Base-by-base conservation (phyloP, 106 monocot genomes). In the Acanthochlamys bracteata region DNA sequence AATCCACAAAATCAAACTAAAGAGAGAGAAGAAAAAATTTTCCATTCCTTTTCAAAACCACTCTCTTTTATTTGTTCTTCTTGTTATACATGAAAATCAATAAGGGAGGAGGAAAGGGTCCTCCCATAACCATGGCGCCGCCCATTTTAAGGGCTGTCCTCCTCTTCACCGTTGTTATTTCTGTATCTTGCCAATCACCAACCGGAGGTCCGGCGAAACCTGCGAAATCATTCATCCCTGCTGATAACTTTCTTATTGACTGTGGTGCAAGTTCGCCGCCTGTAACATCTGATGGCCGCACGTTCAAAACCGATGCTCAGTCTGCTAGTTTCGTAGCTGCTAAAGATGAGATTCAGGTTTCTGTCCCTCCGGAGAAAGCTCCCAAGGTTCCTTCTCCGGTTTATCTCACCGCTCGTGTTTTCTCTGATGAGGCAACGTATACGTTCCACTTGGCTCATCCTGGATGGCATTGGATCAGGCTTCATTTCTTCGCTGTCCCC, bases 381-480 rank as follows among this genome's bases (percentile, higher is more conserved):
- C 45, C 70, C 24, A 70, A 59, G 41, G 80, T 80, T 24, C 78
- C 93, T 13, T 89, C 89, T 8, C 93, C 89, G 11, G 25, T 85
- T 51, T 93, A 83, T 76, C 80, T 80, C 58, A 78, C 93, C 4
- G 85, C 93, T 17, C 77, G 88, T 21, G 69, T 93, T 59, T 93
- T 93, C 74, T 49, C 54, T 66, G 69, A 73, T 1, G 76, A 85
- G n/a, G 74, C 93, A 15, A 71, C 89, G 51, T 93, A 85, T 71
- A 73, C 45, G 27, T 93, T 93, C 69, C 65, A 43, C 15, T 80
- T 93, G 39, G 56, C 74, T 63, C 71, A 65, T 52, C 82, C 93
- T 4, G 93, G 93, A 10, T 85, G 84, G 89, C 93, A 89, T 56
- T 93, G 84, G 85, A 70, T 93, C 62, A 72, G 93, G 46, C 83